Base-by-base conservation (phyloP, 1,139 yeast genomes). In the Suhomyces taliae region DNA sequence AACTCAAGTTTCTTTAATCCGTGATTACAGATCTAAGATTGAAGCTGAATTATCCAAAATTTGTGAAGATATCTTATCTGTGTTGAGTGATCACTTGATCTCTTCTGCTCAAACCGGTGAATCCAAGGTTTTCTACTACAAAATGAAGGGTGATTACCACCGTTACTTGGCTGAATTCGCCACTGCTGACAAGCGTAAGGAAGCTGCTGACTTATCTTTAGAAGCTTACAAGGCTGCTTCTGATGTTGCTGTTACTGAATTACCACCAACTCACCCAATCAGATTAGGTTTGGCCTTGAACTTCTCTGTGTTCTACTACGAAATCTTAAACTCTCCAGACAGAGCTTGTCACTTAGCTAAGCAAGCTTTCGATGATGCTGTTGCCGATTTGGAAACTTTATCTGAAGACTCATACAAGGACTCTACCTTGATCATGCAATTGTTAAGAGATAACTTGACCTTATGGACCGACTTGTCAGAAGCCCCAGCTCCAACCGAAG, bases 81-180 rank as follows among this genome's bases (percentile, higher is more conserved):
- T 93, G 53, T 82, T 93, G 66, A 85, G 89, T 57, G 81, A 87
- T 63, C 95, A 90, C 71, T 84, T 93, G 72, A 90, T 93, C 64
- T 91, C 97, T 61, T 83, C 93, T 52, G 97, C 98, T 56, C 90
- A 87, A 70, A 83, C 96, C 53, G 98, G 97, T 63, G 99, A 93
- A 76, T 90, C 97, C 44, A 90, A 91, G 81, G 98, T 93, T 51
- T 93, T 93, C 75, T 93, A 93, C 82, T 90, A 89, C 79, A 93
- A 93, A 84, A 93, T 93, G 98, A 91, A 93, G 81, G 99, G 98
- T 78, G 99, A 93, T 73, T 93, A 93, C 81, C 96, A 91, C 81
- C 96, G 99, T 78, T 93, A 93, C 74, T 82, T 93, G 75, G 98
- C 98, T 55, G 99, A 93, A 77, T 93, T 93, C 66, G 95, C 97